phyloP scores from a whole-genome alignment of 495 filamentous ascomycete genomes.

The Podospora tetraspora region DNA sequence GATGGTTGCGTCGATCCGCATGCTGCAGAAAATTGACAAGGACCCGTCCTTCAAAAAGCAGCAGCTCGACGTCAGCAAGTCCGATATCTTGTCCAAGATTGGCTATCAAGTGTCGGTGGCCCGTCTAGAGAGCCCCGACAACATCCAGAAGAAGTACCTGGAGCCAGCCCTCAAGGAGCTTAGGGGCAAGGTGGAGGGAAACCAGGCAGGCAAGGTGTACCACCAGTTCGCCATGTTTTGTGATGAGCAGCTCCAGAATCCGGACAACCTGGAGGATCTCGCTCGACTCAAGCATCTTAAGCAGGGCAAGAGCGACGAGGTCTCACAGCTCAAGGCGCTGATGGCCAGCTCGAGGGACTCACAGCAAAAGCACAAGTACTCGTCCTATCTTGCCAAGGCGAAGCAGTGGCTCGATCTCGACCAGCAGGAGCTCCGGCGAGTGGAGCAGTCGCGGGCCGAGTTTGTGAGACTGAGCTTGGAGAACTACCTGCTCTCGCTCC shows the following conservation, averaged over 20 bases:
- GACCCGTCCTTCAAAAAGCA: constrained; percentile 61
- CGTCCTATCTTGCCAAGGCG: constrained; percentile 52
- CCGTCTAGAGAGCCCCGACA: constrained; percentile 85
- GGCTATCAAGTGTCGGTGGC: constrained; percentile 87
- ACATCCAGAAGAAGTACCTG: constrained; percentile 79
- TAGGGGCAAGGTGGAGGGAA: constrained; percentile 58
- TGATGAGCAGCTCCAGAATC: constrained; percentile 83
- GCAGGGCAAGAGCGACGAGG: constrained; percentile 73
- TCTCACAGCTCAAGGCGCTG: constrained; percentile 58
- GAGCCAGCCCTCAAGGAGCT: constrained; percentile 77
- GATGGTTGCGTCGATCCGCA: constrained; percentile 80
- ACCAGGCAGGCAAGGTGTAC: constrained; percentile 80
- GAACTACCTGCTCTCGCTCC: constrained; percentile 84
- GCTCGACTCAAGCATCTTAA: constrained; percentile 72
- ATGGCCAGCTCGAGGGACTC: constrained; percentile 36
- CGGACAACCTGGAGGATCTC: constrained; percentile 78
- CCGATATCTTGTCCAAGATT: constrained; percentile 79
- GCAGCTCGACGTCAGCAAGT: constrained; percentile 64
- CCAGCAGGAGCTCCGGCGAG: constrained; percentile 74
- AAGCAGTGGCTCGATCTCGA: constrained; percentile 86
- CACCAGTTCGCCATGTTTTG: constrained; percentile 95
- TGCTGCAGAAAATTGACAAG: constrained; percentile 69
- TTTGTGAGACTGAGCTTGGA: constrained; percentile 84
- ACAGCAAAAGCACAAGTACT: constrained; percentile 35
- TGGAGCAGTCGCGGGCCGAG: constrained; percentile 65